These are phyloP conservation scores for Pyrenopolyporus hunteri DNA, from an alignment of 495 filamentous ascomycete species.

Conservation along the genomic window DNA sequence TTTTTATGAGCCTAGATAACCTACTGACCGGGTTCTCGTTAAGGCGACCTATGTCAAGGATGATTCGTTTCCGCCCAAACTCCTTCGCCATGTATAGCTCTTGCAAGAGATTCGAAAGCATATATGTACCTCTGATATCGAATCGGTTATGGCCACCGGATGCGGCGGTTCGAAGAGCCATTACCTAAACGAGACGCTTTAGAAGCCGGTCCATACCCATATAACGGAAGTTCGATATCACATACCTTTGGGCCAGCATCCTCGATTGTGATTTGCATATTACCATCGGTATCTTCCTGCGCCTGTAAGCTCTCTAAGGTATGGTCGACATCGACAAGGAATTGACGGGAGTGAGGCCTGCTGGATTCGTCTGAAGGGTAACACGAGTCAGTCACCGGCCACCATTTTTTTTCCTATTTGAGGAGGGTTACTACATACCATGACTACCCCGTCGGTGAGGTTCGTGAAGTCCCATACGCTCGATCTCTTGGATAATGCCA, in stretches of 20 bases:
- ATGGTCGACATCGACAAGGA: conserved; percentile 76
- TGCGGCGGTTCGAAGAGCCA: conserved; percentile 82
- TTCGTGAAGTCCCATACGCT: conserved; percentile 49
- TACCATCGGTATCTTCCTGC: conserved; percentile 87
- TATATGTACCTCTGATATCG: conserved; percentile 91
- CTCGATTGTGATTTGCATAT: conserved; percentile 96
- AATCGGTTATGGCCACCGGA: conserved; percentile 83
- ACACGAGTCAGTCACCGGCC: background rate
- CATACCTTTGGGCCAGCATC: conserved; percentile 90
- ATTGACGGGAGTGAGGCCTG: conserved; percentile 63
- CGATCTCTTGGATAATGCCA: conserved; percentile 51
- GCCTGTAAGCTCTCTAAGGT: conserved; percentile 74
- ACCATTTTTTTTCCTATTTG: background rate
- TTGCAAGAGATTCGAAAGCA: conserved; percentile 93
- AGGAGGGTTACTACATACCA: conserved; percentile 41
- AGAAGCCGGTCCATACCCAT: background rate
- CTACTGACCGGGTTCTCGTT: conserved; percentile 93
- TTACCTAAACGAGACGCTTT: conserved; percentile 54
- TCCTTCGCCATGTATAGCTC: conserved; percentile 89
- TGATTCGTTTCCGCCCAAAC: conserved; percentile 79
- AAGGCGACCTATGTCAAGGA: conserved; percentile 84
- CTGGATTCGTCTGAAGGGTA: conserved; percentile 50
- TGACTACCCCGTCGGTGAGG: conserved; percentile 57
- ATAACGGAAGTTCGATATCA: background rate
- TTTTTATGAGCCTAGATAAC: conserved; percentile 80